Base-by-base conservation (phyloP, 352 stramenopile species). In the Phytophthora litchii region DNA sequence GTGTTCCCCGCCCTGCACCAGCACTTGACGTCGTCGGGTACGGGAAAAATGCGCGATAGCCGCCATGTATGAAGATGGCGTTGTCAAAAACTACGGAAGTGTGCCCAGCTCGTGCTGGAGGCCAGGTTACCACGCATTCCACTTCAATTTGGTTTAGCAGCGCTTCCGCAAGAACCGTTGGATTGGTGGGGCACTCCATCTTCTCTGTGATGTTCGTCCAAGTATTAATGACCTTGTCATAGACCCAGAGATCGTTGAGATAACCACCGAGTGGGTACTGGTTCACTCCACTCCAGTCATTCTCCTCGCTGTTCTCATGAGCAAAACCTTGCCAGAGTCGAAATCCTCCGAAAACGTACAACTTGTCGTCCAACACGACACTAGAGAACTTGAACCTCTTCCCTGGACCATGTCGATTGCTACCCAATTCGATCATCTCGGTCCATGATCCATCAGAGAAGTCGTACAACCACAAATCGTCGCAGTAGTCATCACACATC, bases 391-490 rank as follows among this genome's bases (percentile, higher is more conserved):
- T 91, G 83, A 97, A 99, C 43, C 95, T 79, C 64, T 97, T 97
- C 10, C 91, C 88, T 1, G 92, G 92, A 3, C 84, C 78, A n/a
- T 46, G 38, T 14, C 27, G 53, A 11, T 57, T 67, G 56, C 80
- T 89, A n/a, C 80, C 80, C 16, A 92, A 45, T 63, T 89, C 77
- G 49, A 85, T 86, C 74, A 94, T 82, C 63, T 97, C 73, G 29
- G 83, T 97, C 92, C 91, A 98, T 34, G 83, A 72, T 54, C 94
- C 92, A 66, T 95, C 83, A 0, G 68, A 67, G 48, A 98, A 87
- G 67, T 98, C 89, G 47, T 97, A 98, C 11, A 95, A 62, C 95
- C 96, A 99, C 65, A 98, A 78, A 72, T 99, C 96, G 64, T 97
- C 79, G 71, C 96, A 99, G 58, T 98, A 99, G 66, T 99, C 96